Evolutionary conservation across 164 flowering plant species (phyloP).

Genomic region (Malania oleifera): DNA sequence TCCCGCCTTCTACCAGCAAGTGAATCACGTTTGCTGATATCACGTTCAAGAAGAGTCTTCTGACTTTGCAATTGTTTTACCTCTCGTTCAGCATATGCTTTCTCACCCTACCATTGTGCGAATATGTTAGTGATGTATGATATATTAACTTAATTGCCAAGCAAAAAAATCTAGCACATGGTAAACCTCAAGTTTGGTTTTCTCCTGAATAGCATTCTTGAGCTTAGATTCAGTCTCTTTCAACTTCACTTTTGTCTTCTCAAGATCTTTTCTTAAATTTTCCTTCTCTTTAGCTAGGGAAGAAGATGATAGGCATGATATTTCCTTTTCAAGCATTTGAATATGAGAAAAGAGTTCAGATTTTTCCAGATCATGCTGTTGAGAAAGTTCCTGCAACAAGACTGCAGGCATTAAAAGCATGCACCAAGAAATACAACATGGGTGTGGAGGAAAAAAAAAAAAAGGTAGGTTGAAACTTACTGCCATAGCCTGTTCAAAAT

Average conservation of each 20-base stretch:
- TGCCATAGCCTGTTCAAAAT: conserved; percentile 35
- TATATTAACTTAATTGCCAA: neutral
- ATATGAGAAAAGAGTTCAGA: conserved; percentile 40
- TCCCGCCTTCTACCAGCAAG: conserved; percentile 67
- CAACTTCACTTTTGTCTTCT: conserved; percentile 68
- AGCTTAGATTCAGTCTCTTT: conserved; percentile 84
- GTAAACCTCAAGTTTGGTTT: conserved; percentile 83
- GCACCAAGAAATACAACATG: neutral
- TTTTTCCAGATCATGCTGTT: conserved; percentile 49
- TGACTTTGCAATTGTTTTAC: conserved; percentile 64
- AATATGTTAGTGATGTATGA: neutral
- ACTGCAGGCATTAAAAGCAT: conserved; percentile 10
- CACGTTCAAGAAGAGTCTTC: conserved; percentile 78
- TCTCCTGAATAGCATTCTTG: conserved; percentile 77
- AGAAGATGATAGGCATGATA: conserved; percentile 50
- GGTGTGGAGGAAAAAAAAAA: neutral
- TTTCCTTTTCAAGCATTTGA: conserved; percentile 54
- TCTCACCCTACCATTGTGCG: conserved; percentile 56
- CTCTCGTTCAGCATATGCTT: conserved; percentile 78
- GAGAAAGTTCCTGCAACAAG: conserved; percentile 40
- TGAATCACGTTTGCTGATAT: conserved; percentile 65
- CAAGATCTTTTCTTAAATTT: conserved; percentile 74
- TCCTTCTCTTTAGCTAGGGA: conserved; percentile 75
- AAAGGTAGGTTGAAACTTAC: conserved; percentile 32
- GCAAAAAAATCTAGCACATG: neutral